Base-by-base conservation (phyloP, 768 basidiomycete species). In the Podaxis sp. region DNA sequence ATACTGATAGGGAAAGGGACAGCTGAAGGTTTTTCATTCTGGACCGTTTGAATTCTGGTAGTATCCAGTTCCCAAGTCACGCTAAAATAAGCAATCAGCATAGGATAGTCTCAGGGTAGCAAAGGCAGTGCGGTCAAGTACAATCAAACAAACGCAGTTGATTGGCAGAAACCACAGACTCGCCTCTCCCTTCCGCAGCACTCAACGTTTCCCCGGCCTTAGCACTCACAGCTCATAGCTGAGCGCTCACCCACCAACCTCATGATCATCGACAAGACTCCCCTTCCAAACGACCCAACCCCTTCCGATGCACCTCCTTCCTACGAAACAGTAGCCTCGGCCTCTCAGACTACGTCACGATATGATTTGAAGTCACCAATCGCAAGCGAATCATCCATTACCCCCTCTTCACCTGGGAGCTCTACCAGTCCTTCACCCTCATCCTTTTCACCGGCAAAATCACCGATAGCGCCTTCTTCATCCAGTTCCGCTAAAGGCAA, bases 221-320 rank as follows among this genome's bases (percentile, higher is more conserved):
- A 44, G 7, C 9, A 44, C 2, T 44, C 14, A 4, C 14, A 16
- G 18, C 42, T 44, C 42, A 5, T 0, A 44, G 40, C 40, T n/a
- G 5, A 4, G 18, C 40, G 18, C 40, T 42, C 40, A 42, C 27
- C 7, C 32, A 32, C 32, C 32, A 0, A 14, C 4, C 42, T 21
- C 50, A 59, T 59, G 57, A 59, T 59, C 37, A 59, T 59, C 50
- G 57, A 70, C 58, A 78, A 78, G 57, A 66, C 65, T 5, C 69
- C 72, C 16, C 62, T 76, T n/a, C 76, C 76, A 0, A 70, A 77
- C 37, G 76, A 78, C 48, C 70, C 71, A 11, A 74, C 73, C 2
- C 76, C 77, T 0, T 16, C 61, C 4, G 77, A 79, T 46, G 72
- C 76, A 32, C 78, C 78, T 3, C 77, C 77, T 23, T 74, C 77